phyloP scores from a whole-genome alignment of 1,139 yeast species.

The Saccharomyces hybrid region DNA sequence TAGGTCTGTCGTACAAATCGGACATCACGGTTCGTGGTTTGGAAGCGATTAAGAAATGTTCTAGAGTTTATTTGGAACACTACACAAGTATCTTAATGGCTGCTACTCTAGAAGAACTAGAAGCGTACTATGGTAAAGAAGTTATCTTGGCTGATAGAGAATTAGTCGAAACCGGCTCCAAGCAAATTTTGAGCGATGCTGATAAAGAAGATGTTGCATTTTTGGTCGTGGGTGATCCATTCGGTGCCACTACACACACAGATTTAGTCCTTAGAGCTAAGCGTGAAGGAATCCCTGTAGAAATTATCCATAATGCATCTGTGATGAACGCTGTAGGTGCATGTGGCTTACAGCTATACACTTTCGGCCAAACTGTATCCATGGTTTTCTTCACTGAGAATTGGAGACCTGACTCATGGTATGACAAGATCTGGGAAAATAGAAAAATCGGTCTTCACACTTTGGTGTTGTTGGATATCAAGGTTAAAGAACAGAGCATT shows the following conservation, averaged over 20 bases:
- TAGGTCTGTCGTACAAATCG: slow-evolving; percentile 80
- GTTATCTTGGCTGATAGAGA: slow-evolving; percentile 90
- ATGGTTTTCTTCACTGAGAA: slow-evolving; percentile 88
- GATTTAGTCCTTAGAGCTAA: slow-evolving; percentile 88
- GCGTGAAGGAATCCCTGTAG: slow-evolving; percentile 68
- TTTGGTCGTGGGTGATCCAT: slow-evolving; percentile 93
- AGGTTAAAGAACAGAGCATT: slow-evolving; percentile 92
- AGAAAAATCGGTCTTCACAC: slow-evolving; percentile 88
- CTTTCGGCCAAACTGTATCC: slow-evolving; percentile 96
- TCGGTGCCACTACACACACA: slow-evolving; percentile 97
- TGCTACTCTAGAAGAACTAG: slow-evolving; percentile 60
- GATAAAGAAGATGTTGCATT: slow-evolving; percentile 80
- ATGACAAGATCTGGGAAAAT: slow-evolving; percentile 81
- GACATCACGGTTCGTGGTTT: slow-evolving; percentile 95
- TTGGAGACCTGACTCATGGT: slow-evolving; percentile 96
- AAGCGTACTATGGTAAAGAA: slow-evolving; percentile 75
- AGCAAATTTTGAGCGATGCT: slow-evolving; percentile 69
- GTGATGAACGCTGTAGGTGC: slow-evolving; percentile 99
- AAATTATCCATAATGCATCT: slow-evolving; percentile 87
- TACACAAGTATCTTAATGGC: slow-evolving; percentile 95
- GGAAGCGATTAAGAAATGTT: slow-evolving; percentile 72
- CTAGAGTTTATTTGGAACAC: slow-evolving; percentile 87
- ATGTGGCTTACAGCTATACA: slow-evolving; percentile 89
- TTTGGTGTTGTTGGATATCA: slow-evolving; percentile 76
- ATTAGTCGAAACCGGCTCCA: slow-evolving; percentile 84